These are phyloP conservation scores for Kwoniella pini DNA, from an alignment of 768 basidiomycete genomes.

Conservation along the genomic window DNA sequence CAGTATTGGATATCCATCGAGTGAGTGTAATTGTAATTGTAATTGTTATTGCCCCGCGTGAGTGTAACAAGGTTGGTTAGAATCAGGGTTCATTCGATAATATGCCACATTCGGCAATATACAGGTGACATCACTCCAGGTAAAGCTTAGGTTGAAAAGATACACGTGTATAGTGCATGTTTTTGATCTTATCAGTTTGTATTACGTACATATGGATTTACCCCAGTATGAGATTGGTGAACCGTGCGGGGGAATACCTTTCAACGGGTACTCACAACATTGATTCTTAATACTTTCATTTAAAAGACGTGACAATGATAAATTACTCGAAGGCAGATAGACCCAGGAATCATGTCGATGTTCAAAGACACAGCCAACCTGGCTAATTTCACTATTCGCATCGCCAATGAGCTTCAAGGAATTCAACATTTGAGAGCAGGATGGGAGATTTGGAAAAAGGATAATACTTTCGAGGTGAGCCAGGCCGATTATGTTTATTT, in stretches of 20 bases:
- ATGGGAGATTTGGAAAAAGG: conserved; percentile 26
- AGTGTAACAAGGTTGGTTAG: neutral
- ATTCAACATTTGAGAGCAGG: conserved; percentile 23
- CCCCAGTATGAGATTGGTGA: no score
- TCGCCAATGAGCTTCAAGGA: conserved; percentile 23
- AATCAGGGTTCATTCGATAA: neutral
- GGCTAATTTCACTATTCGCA: conserved; percentile 25
- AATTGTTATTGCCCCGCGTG: no score
- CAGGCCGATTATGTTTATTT: neutral
- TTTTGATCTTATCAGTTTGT: no score
- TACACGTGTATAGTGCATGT: no score
- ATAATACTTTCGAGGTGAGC: conserved; percentile 29
- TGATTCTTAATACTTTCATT: no score
- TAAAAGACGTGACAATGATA: no score
- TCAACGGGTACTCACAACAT: no score
- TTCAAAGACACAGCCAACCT: neutral
- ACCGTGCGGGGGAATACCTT: no score
- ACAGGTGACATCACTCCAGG: neutral
- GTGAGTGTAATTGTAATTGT: no score
- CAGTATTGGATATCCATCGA: neutral
- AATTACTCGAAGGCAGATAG: no score
- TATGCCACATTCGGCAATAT: neutral
- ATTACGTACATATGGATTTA: no score
- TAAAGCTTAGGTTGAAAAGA: neutral
- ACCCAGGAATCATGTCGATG: conserved; percentile 1